Evolutionary conservation across 2,329 filamentous ascomycete genomes (phyloP).

Genomic region (Helotiales sp.): DNA sequence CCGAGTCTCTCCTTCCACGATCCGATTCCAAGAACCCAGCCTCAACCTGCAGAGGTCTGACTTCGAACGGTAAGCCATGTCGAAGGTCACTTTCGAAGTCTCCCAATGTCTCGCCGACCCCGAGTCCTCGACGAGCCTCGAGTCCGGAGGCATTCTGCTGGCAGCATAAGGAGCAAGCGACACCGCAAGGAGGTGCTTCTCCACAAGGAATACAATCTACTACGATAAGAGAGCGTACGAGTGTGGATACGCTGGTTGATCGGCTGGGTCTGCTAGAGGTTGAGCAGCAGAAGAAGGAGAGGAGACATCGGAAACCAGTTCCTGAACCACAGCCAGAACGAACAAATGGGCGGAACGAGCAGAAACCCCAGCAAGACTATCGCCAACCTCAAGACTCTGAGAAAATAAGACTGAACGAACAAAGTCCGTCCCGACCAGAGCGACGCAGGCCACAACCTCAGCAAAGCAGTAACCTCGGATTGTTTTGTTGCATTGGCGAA

Average conservation of each 20-base stretch:
- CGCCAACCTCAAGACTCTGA: conserved; percentile 22
- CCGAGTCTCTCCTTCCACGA: conserved; percentile 76
- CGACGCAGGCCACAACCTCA: conserved; percentile 18
- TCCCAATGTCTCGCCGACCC: conserved; percentile 29
- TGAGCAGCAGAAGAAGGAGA: conserved; percentile 36
- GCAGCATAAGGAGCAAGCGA: conserved; percentile 85
- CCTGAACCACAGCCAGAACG: conserved; percentile 25
- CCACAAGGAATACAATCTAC: conserved; percentile 41
- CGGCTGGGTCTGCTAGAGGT: conserved; percentile 74
- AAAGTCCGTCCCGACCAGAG: conserved; percentile 3
- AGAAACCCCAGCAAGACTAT: background rate
- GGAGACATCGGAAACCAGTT: conserved; percentile 28
- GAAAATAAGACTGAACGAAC: conserved; percentile 6
- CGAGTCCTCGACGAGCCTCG: conserved; percentile 26
- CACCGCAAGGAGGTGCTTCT: conserved; percentile 44
- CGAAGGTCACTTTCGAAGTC: conserved; percentile 64
- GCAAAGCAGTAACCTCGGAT: conserved; percentile 22
- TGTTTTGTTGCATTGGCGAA: conserved; percentile 34
- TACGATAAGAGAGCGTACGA: conserved; percentile 65
- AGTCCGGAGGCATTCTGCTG: conserved; percentile 67
- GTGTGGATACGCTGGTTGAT: conserved; percentile 84
- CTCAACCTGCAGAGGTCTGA: conserved; percentile 87
- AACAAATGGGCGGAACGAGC: background rate
- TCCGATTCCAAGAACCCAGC: conserved; percentile 82
- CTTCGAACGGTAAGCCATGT: conserved; percentile 78